A percentile compares a stretch with the other conserved stretches of the same genome.
These are phyloP conservation scores for Calonectria montana DNA, from an alignment of 2,329 filamentous ascomycete genomes.

Conservation along the genomic window DNA sequence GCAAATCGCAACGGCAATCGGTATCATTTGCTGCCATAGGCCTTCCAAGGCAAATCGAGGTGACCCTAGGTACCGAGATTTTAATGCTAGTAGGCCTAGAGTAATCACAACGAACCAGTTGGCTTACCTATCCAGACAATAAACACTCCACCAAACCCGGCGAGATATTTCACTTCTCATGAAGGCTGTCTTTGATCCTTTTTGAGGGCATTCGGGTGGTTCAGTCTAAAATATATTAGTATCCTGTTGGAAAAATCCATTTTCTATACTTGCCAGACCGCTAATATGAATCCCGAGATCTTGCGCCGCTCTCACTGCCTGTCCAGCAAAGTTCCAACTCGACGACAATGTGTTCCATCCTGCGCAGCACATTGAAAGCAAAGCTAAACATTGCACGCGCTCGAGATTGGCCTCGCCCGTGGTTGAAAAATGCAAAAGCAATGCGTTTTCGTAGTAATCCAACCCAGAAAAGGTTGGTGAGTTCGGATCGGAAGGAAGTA, in stretches of 20 bases:
- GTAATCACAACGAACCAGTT: not conserved
- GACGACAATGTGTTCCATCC: slow-evolving; percentile 46
- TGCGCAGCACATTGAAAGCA: slow-evolving; percentile 44
- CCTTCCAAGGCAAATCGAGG: slow-evolving; percentile 44
- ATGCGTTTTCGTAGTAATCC: slow-evolving; percentile 32
- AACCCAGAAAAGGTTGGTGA: slow-evolving; percentile 41
- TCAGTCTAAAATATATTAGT: not conserved
- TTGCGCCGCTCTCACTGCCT: slow-evolving; percentile 42
- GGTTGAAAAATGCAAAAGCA: slow-evolving; percentile 26
- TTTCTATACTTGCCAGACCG: slow-evolving; percentile 26
- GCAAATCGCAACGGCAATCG: slow-evolving; percentile 44
- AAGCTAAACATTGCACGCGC: slow-evolving; percentile 43
- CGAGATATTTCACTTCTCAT: slow-evolving; percentile 33
- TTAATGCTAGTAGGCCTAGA: not conserved
- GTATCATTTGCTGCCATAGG: slow-evolving; percentile 42
- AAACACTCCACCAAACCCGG: slow-evolving; percentile 46
- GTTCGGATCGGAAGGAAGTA: slow-evolving; percentile 21
- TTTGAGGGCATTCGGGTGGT: not conserved
- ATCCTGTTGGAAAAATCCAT: not conserved
- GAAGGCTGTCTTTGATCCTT: slow-evolving; percentile 4
- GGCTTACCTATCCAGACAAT: slow-evolving; percentile 41
- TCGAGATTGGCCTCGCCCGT: slow-evolving; percentile 43
- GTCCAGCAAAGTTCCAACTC: slow-evolving; percentile 42
- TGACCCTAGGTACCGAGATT: slow-evolving; percentile 26
- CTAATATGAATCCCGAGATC: slow-evolving; percentile 44